Evolutionary conservation across 2,329 filamentous ascomycete species (phyloP).

Genomic region (Beauveria bassiana): DNA sequence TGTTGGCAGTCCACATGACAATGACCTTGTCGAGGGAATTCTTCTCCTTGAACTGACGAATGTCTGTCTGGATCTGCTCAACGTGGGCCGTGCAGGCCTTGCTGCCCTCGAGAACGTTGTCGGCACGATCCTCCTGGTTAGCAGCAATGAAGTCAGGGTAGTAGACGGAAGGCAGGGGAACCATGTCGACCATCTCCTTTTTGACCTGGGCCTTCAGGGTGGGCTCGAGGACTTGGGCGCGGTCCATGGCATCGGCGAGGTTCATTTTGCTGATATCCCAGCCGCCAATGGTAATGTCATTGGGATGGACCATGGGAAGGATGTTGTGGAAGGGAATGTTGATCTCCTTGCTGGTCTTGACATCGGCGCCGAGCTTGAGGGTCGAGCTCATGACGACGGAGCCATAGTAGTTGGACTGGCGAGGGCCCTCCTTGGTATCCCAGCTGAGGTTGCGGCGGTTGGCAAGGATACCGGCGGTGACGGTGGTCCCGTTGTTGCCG

Average conservation of each 20-base stretch:
- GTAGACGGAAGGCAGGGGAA: conserved; percentile 89
- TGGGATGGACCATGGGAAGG: conserved; percentile 93
- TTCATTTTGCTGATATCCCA: conserved; percentile 96
- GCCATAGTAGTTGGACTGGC: conserved; percentile 92
- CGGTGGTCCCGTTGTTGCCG: conserved; percentile 96
- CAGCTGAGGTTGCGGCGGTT: conserved; percentile 81
- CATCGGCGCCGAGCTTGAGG: conserved; percentile 88
- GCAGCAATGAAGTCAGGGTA: conserved; percentile 99
- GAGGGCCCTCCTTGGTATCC: conserved; percentile 88
- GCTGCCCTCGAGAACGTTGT: conserved; percentile 77
- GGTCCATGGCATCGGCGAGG: conserved; percentile 87
- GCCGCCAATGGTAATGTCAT: conserved; percentile 88
- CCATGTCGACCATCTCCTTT: conserved; percentile 88
- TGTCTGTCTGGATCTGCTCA: conserved; percentile 86
- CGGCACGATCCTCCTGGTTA: conserved; percentile 93
- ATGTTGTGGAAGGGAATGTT: conserved; percentile 94
- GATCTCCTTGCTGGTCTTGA: conserved; percentile 76
- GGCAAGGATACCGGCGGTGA: conserved; percentile 94
- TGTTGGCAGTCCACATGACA: conserved; percentile 98
- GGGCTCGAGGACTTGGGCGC: conserved; percentile 91
- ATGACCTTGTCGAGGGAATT: conserved; percentile 91
- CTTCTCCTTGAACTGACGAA: conserved; percentile 83
- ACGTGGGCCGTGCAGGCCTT: conserved; percentile 85
- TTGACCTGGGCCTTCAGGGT: conserved; percentile 79
- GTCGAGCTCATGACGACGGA: conserved; percentile 96